Conservation (phyloP, 2,329 filamentous ascomycete genomes). For the Colletotrichum higginsianum region DNA sequence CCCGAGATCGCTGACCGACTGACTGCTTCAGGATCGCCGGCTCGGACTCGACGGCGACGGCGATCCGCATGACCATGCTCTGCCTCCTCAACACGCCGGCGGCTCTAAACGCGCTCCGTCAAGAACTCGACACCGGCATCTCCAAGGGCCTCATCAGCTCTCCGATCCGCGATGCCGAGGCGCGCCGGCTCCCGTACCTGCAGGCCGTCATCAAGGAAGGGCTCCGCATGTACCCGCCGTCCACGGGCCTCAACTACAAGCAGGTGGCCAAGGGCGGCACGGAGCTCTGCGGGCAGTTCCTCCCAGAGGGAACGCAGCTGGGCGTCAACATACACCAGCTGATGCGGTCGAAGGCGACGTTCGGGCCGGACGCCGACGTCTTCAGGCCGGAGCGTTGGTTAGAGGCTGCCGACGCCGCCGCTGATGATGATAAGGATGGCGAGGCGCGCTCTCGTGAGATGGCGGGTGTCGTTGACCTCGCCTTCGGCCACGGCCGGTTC, state of each 20-base stretch:
- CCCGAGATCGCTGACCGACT: too few species aligned
- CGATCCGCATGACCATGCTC: conserved; percentile 64
- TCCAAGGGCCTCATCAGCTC: conserved; percentile 30
- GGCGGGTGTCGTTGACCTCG: conserved; percentile 55
- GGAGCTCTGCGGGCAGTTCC: conserved; percentile 51
- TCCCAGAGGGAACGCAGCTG: conserved; percentile 56
- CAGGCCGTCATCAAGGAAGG: conserved; percentile 68
- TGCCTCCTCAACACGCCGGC: conserved; percentile 65
- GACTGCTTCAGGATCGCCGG: conserved; percentile 48
- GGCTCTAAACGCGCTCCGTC: conserved; percentile 60
- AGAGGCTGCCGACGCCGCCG: conserved; percentile 13
- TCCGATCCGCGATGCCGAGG: conserved; percentile 54
- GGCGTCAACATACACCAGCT: conserved; percentile 58
- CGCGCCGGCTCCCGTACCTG: conserved; percentile 58
- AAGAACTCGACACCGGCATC: conserved; percentile 60
- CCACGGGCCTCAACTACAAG: conserved; percentile 65
- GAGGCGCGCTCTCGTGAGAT: conserved; percentile 52
- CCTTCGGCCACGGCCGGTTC: conserved; percentile 60
- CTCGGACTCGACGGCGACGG: conserved; percentile 53
- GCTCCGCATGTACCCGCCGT: conserved; percentile 63
- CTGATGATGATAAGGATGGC: conserved; percentile 45
- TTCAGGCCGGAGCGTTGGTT: conserved; percentile 68
- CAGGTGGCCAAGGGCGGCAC: conserved; percentile 60
- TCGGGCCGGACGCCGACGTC: conserved; percentile 60
- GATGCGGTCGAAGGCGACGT: conserved; percentile 56